Percentiles rank a stretch among this genome's conserved stretches.
Conservation (phyloP, 2,329 filamentous ascomycete genomes). For the Penicillium sp. region DNA sequence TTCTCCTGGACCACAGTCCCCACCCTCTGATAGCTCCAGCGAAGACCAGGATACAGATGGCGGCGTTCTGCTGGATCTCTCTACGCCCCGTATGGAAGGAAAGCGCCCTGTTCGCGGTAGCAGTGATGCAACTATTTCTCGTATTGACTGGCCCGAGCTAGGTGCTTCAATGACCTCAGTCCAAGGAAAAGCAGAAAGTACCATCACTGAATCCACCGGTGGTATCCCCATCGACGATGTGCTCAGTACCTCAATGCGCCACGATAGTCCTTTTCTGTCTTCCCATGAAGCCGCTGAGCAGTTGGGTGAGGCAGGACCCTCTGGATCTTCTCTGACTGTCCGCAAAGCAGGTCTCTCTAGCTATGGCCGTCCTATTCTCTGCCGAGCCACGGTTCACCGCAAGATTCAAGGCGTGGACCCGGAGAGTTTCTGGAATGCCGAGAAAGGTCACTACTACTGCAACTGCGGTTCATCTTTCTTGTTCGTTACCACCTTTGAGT, state of each 20-base stretch:
- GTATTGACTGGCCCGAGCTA: background rate
- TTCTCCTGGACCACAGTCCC: background rate
- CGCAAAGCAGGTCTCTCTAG: background rate
- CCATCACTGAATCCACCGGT: background rate
- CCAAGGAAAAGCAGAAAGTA: background rate
- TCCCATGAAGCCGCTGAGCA: background rate
- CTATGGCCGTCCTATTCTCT: background rate
- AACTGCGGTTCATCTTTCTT: constrained; percentile 25
- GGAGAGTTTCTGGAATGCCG: constrained; percentile 27
- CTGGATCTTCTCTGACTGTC: background rate
- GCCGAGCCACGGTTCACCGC: background rate
- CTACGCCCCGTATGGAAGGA: background rate
- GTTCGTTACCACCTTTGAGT: background rate
- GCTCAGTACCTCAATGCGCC: background rate
- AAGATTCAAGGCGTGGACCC: constrained; percentile 15
- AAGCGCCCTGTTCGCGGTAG: background rate
- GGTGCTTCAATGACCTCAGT: background rate
- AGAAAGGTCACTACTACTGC: constrained; percentile 34
- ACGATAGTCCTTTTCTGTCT: background rate
- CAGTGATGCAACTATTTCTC: background rate
- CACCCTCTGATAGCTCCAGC: constrained; percentile 30
- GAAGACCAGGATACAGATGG: constrained; percentile 47
- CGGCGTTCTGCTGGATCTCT: constrained; percentile 1
- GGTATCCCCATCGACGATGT: background rate
- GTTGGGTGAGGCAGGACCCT: background rate